phyloP scores from a whole-genome alignment of 208 protist species.

The Leishmania turanica region DNA sequence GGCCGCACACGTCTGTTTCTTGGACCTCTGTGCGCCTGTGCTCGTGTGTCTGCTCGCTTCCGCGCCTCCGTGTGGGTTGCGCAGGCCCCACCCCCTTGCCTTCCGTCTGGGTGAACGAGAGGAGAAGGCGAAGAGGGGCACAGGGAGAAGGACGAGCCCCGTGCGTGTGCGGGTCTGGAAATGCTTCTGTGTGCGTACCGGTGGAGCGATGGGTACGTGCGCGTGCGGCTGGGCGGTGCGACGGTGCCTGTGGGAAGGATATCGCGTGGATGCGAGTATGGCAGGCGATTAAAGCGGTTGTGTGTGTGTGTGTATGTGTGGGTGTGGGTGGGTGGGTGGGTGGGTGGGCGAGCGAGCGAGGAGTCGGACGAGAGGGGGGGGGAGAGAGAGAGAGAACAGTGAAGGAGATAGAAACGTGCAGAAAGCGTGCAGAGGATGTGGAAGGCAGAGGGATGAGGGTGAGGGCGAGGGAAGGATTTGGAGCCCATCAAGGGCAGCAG shows the following conservation, averaged over 20 bases:
- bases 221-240: background rate
- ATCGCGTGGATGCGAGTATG: background rate
- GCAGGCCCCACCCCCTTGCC: background rate
- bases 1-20: background rate
- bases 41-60: background rate
- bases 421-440: background rate
- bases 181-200: background rate
- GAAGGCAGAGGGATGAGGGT: background rate
- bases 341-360: background rate
- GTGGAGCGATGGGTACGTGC: background rate
- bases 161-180: background rate
- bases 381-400: background rate
- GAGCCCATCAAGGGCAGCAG: background rate
- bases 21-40: background rate
- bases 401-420: background rate
- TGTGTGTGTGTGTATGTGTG: background rate
- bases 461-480: background rate
- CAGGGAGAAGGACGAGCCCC: background rate
- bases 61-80: background rate
- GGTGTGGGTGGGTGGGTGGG: background rate
- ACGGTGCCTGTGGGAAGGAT: background rate
- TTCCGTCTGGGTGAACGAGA: background rate
- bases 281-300: background rate
- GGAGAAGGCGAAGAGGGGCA: background rate
- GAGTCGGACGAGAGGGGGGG: background rate